These are phyloP conservation scores for Colletotrichum lindemuthianum DNA, from an alignment of 2,329 filamentous ascomycete genomes.

Conservation along the genomic window DNA sequence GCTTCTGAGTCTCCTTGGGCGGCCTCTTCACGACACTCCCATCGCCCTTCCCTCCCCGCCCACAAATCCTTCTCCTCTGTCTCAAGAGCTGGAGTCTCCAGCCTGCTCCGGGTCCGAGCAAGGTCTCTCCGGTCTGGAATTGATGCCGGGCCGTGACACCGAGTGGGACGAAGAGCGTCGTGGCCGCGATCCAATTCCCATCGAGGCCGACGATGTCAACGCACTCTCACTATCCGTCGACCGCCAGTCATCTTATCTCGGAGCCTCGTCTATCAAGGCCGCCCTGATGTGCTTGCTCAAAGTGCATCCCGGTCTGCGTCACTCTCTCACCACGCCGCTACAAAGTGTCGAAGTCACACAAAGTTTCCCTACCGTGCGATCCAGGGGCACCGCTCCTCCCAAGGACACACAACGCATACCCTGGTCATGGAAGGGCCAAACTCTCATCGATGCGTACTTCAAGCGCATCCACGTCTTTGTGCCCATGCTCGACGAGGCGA, in stretches of 20 bases:
- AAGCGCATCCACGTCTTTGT: slow-evolving; percentile 77
- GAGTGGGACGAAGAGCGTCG: slow-evolving; percentile 74
- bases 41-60: slow-evolving; percentile 62
- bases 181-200: slow-evolving; percentile 65
- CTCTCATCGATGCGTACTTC: slow-evolving; percentile 80
- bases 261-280: slow-evolving; percentile 79
- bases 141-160: slow-evolving; percentile 71
- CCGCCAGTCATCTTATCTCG: slow-evolving; percentile 72
- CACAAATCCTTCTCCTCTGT: slow-evolving; percentile 59
- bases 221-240: slow-evolving; percentile 70
- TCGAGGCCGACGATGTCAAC: slow-evolving; percentile 67
- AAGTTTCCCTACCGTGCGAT: slow-evolving; percentile 55
- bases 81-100: slow-evolving; percentile 60
- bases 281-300: slow-evolving; percentile 77
- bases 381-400: slow-evolving; percentile 50
- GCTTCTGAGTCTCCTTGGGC: slow-evolving; percentile 66
- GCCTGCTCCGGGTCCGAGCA: slow-evolving; percentile 61
- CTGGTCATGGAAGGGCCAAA: slow-evolving; percentile 73
- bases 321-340: slow-evolving; percentile 57
- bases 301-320: slow-evolving; percentile 59
- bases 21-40: slow-evolving; percentile 52
- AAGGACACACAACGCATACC: slow-evolving; percentile 62
- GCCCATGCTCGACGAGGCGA: slow-evolving; percentile 77
- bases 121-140: slow-evolving; percentile 67
- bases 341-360: slow-evolving; percentile 58